These are phyloP conservation scores for Panaeolus cyanescens DNA, from an alignment of 768 basidiomycete genomes.

Conservation along the genomic window DNA sequence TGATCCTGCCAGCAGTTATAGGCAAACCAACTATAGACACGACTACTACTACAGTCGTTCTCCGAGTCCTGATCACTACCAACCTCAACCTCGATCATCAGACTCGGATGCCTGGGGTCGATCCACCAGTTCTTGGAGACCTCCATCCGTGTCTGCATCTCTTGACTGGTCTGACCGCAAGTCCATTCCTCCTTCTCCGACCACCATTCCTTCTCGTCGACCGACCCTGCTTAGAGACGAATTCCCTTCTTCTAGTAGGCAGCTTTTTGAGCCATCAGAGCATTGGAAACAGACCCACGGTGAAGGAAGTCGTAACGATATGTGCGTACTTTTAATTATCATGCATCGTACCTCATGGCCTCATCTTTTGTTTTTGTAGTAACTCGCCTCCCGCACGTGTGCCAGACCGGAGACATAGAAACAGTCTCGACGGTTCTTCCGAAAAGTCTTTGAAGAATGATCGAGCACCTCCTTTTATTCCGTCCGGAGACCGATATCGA, in stretches of 20 bases:
- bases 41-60: slow-evolving; percentile 41
- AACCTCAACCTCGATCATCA: slow-evolving; percentile 34
- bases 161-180: slow-evolving; percentile 45
- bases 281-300: slow-evolving; percentile 64
- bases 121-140: slow-evolving; percentile 38
- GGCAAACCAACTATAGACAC: slow-evolving; percentile 34
- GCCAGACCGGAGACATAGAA: slow-evolving; percentile 34
- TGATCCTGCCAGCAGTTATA: slow-evolving; percentile 43
- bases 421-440: slow-evolving; percentile 35
- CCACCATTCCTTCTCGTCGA: slow-evolving; percentile 26
- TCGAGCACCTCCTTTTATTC: slow-evolving; percentile 27
- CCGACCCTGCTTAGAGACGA: slow-evolving; percentile 31
- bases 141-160: slow-evolving; percentile 19
- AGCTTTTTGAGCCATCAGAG: slow-evolving; percentile 76
- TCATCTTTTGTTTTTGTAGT: slow-evolving; percentile 14
- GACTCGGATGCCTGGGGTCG: slow-evolving; percentile 53
- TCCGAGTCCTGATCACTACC: slow-evolving; percentile 55
- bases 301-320: slow-evolving; percentile 46
- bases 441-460: slow-evolving; percentile 32
- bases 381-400: slow-evolving; percentile 32
- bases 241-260: slow-evolving; percentile 23
- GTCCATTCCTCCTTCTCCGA: slow-evolving; percentile 39
- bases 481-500: slow-evolving; percentile 52
- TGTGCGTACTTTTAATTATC: slow-evolving; percentile 33
- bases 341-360: background rate